Evolutionary conservation across 208 protist genomes (phyloP).

Genomic region (Crithidia mellificae): DNA sequence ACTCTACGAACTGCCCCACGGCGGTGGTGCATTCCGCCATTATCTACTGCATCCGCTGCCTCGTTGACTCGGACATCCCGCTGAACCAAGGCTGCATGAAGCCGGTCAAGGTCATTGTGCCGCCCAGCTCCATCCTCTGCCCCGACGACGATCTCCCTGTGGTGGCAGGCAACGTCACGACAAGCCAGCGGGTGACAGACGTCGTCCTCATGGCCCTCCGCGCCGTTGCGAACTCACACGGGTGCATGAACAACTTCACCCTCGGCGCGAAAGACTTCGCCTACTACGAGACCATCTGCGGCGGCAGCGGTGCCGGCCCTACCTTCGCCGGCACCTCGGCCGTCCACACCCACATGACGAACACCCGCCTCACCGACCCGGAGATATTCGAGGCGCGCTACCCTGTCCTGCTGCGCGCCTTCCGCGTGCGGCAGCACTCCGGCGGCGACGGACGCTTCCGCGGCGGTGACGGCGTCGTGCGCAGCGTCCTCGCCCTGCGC

Average conservation of each 20-base stretch:
- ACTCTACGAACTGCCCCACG: slow-evolving; percentile 92
- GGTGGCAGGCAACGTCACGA: slow-evolving; percentile 96
- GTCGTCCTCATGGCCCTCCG: slow-evolving; percentile 93
- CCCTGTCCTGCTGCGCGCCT: slow-evolving; percentile 89
- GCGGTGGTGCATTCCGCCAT: slow-evolving; percentile 92
- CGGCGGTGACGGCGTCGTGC: slow-evolving; percentile 93
- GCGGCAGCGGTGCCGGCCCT: slow-evolving; percentile 91
- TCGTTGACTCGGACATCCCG: slow-evolving; percentile 93
- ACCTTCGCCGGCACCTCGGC: slow-evolving; percentile 78
- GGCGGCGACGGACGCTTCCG: slow-evolving; percentile 80
- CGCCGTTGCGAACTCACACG: slow-evolving; percentile 86
- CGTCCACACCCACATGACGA: slow-evolving; percentile 98
- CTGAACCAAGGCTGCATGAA: slow-evolving; percentile 95
- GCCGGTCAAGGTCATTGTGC: slow-evolving; percentile 82
- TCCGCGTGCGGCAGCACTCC: slow-evolving; percentile 75
- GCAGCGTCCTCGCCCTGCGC: slow-evolving; percentile 87
- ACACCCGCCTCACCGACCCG: slow-evolving; percentile 95
- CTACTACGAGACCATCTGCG: slow-evolving; percentile 97
- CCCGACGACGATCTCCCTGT: slow-evolving; percentile 89
- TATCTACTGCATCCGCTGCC: slow-evolving; percentile 95
- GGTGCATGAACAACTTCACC: slow-evolving; percentile 97
- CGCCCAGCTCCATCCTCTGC: slow-evolving; percentile 72
- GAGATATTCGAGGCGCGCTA: slow-evolving; percentile 94
- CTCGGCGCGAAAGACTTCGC: slow-evolving; percentile 91
- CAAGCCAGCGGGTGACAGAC: slow-evolving; percentile 94